Conservation (phyloP, 2,329 filamentous ascomycete species). For the Pseudogymnoascus sp. region DNA sequence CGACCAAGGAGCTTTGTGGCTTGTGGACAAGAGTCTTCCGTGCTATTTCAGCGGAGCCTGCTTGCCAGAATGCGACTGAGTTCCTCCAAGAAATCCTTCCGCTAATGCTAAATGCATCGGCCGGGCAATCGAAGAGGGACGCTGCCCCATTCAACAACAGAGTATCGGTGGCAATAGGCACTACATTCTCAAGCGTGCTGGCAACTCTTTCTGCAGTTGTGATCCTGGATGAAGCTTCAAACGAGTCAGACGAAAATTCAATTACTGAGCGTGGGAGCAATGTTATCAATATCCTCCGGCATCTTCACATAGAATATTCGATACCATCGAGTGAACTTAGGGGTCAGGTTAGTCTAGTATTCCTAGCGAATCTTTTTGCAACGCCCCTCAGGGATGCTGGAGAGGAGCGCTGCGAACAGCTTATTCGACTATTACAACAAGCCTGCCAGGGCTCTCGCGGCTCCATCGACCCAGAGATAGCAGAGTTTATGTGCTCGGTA, state of each 20-base stretch:
- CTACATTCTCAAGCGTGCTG: constrained; percentile 38
- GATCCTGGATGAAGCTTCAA: constrained; percentile 21
- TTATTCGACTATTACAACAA: not conserved
- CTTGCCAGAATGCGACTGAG: constrained; percentile 14
- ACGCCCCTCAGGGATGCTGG: not conserved
- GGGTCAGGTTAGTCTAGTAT: not conserved
- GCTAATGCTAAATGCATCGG: not conserved
- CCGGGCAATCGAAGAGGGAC: not conserved
- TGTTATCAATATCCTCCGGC: constrained; percentile 5
- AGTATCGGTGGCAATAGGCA: constrained; percentile 20
- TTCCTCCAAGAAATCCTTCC: constrained; percentile 13
- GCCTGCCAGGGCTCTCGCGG: not conserved
- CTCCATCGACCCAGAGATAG: constrained; percentile 14
- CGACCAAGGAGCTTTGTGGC: constrained; percentile 34
- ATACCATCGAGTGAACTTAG: not conserved
- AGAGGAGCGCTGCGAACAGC: not conserved
- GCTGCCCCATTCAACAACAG: not conserved
- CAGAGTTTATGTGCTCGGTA: constrained; percentile 39
- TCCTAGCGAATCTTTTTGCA: constrained; percentile 4
- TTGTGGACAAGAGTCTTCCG: constrained; percentile 37
- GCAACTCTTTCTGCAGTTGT: constrained; percentile 36
- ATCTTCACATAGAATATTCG: constrained; percentile 9
- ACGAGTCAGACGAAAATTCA: not conserved
- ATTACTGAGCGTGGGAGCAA: not conserved
- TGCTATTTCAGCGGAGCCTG: constrained; percentile 28